Percentiles rank a stretch among this genome's conserved stretches.
Conservation (phyloP, 371 early-diverging fungal species). For the Rhizomucor pusillus region DNA sequence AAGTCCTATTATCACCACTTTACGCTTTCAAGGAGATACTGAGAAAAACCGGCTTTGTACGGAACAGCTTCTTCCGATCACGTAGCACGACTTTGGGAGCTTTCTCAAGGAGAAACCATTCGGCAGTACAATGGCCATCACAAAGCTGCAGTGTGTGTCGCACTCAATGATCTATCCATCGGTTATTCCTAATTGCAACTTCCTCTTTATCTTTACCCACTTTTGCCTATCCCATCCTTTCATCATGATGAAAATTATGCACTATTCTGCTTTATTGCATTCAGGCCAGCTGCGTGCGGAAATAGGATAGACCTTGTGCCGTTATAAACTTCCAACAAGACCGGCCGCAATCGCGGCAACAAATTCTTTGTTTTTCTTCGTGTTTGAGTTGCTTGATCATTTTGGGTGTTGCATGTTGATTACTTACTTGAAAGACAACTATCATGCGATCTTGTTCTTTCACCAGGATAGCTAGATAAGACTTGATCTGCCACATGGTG, state of each 20-base stretch:
- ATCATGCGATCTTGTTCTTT: constrained; percentile 61
- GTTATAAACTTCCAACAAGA: constrained; percentile 53
- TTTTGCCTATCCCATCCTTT: not conserved
- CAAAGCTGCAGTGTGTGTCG: constrained; percentile 89
- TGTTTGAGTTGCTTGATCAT: no score
- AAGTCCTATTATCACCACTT: no score
- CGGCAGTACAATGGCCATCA: constrained; percentile 90
- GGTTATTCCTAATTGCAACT: constrained; percentile 27
- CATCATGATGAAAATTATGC: not conserved
- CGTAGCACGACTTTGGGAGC: constrained; percentile 85
- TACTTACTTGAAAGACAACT: constrained; percentile 69
- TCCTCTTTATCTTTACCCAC: not conserved
- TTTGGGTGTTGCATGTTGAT: not conserved
- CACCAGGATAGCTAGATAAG: constrained; percentile 70
- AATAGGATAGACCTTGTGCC: constrained; percentile 58
- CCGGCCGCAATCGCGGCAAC: constrained; percentile 48
- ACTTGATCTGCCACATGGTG: constrained; percentile 71
- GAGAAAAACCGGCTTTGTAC: not conserved
- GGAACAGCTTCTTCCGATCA: constrained; percentile 89
- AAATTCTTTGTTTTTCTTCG: constrained; percentile 49
- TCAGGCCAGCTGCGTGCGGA: constrained; percentile 11
- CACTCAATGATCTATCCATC: constrained; percentile 79
- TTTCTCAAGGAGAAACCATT: constrained; percentile 79
- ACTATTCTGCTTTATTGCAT: not conserved
- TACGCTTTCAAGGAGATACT: not conserved